Conservation (phyloP, 768 basidiomycete genomes). For the Steccherinum ochraceum region DNA sequence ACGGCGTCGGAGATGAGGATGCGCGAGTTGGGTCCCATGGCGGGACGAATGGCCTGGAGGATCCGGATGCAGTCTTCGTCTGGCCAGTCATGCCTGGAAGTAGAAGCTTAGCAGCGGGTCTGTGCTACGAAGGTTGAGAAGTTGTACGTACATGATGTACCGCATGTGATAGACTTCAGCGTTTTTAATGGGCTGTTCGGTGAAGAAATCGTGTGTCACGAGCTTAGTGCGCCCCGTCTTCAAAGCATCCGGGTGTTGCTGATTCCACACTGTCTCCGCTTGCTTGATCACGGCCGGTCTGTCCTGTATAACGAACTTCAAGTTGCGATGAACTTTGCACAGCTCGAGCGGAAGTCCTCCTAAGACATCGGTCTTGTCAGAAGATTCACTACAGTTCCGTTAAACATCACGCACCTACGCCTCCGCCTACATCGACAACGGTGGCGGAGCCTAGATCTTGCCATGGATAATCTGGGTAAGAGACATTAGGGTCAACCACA, state of each 20-base stretch:
- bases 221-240: neutral
- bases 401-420: slow-evolving; percentile 5
- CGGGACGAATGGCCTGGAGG: slow-evolving; percentile 2
- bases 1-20: slow-evolving; percentile 8
- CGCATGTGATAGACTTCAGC: slow-evolving; percentile 11
- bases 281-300: slow-evolving; percentile 8
- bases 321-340: slow-evolving; percentile 9
- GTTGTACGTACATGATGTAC: slow-evolving; percentile 6
- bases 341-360: slow-evolving; percentile 12
- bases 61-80: slow-evolving; percentile 8
- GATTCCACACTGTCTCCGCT: slow-evolving; percentile 8
- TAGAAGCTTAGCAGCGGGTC: neutral
- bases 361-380: neutral
- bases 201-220: slow-evolving; percentile 13
- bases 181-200: slow-evolving; percentile 8
- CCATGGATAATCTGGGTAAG: slow-evolving; percentile 11
- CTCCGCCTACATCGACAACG: slow-evolving; percentile 12
- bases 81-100: slow-evolving; percentile 10
- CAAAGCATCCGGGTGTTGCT: slow-evolving; percentile 2
- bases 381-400: neutral
- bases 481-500: neutral
- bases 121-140: neutral
- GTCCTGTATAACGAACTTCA: slow-evolving; percentile 17
- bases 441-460: slow-evolving; percentile 1
- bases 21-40: slow-evolving; percentile 5